A percentile compares a stretch with the other conserved stretches of the same genome.
These are phyloP conservation scores for Pichia sp. DNA, from an alignment of 1,139 yeast species.

Conservation along the genomic window DNA sequence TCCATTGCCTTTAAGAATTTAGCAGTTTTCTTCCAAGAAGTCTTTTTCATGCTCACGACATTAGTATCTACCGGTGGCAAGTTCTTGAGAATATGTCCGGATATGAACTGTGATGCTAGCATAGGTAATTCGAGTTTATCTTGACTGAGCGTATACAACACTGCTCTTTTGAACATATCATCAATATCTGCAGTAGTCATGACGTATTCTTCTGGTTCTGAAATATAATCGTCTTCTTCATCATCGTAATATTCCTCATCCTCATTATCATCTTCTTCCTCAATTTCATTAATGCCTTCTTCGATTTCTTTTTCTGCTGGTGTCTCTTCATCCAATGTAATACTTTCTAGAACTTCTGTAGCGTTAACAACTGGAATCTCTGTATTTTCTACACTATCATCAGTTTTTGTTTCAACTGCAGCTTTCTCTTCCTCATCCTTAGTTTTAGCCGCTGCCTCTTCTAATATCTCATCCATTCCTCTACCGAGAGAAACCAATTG, in stretches of 20 bases:
- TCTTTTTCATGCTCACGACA: constrained; percentile 67
- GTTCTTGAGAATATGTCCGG: constrained; percentile 65
- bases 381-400: too few relatives aligned
- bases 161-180: constrained; percentile 64
- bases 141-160: constrained; percentile 64
- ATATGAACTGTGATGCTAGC: constrained; percentile 71
- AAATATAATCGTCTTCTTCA: constrained; percentile 18
- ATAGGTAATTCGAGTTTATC: constrained; percentile 61
- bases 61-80: constrained; percentile 49
- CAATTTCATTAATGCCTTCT: not conserved
- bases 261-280: constrained; percentile 1
- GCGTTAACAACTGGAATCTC: too few relatives aligned
- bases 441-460: constrained; percentile 3
- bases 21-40: constrained; percentile 87
- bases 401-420: constrained; percentile 8
- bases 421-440: constrained; percentile 15
- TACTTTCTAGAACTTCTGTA: too few relatives aligned
- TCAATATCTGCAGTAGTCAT: constrained; percentile 75
- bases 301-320: too few relatives aligned
- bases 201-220: constrained; percentile 31
- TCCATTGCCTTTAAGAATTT: constrained; percentile 86
- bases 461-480: constrained; percentile 24
- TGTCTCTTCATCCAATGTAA: too few relatives aligned
- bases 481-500: constrained; percentile 43
- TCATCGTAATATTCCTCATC: constrained; percentile 4